Evolutionary conservation across 1,284 basidiomycete species (phyloP).

Genomic region (Austroboletus niveus): DNA sequence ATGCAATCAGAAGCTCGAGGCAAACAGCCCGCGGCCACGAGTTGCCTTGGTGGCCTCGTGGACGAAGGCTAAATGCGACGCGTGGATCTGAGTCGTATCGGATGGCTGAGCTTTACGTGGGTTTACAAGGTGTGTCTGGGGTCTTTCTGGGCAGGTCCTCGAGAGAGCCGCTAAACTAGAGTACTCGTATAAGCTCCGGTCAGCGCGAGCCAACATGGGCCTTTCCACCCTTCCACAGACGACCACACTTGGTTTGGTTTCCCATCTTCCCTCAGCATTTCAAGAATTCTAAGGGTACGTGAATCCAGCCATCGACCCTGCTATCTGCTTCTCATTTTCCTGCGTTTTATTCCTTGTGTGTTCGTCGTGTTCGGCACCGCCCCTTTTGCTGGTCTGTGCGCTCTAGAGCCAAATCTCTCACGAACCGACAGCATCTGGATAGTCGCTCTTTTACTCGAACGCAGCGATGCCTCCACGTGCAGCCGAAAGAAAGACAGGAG

Average conservation of each 20-base stretch:
- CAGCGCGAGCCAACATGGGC: constrained; percentile 34
- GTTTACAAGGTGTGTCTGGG: constrained; percentile 29
- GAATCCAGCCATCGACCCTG: neutral
- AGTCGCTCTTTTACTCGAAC: constrained; percentile 8
- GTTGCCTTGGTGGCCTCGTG: constrained; percentile 4
- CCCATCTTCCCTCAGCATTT: constrained; percentile 5
- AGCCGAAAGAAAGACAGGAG: constrained; percentile 25
- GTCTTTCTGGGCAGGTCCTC: constrained; percentile 26
- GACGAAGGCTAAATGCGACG: constrained; percentile 8
- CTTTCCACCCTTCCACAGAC: constrained; percentile 32
- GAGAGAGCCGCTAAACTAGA: constrained; percentile 19
- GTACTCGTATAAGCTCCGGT: constrained; percentile 35
- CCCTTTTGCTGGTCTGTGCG: constrained; percentile 36
- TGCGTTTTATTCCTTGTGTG: constrained; percentile 1
- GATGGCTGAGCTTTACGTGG: constrained; percentile 20
- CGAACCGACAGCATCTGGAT: constrained; percentile 7
- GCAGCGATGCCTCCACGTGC: constrained; percentile 31
- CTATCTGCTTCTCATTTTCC: neutral
- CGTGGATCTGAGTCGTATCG: neutral
- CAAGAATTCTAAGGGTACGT: constrained; percentile 13
- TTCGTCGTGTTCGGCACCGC: constrained; percentile 14
- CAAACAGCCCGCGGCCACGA: constrained; percentile 1
- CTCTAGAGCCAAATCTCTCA: constrained; percentile 13
- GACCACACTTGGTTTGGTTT: constrained; percentile 17
- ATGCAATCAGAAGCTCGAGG: neutral